Conservation (phyloP, 495 filamentous ascomycete genomes). For the Aspergillus asperescens region DNA sequence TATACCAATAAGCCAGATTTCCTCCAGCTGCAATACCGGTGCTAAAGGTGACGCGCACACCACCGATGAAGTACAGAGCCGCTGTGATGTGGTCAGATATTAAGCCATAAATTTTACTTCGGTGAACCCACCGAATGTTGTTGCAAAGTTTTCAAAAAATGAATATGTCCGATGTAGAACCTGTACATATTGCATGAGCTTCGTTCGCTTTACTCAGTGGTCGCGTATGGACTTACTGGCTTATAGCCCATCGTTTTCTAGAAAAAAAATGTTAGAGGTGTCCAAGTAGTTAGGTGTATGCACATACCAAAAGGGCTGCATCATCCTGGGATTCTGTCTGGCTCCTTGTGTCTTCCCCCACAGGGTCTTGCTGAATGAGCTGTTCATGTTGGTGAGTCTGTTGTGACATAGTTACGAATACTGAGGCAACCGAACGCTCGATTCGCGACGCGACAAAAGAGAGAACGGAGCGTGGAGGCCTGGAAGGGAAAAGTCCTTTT, state of each 20-base stretch:
- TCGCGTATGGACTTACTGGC: constrained; percentile 31
- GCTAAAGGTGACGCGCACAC: constrained; percentile 51
- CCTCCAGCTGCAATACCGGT: constrained; percentile 54
- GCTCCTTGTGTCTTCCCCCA: constrained; percentile 27
- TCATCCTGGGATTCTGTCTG: constrained; percentile 36
- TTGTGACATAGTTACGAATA: not conserved
- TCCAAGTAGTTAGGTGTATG: not conserved
- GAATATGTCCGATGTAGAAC: constrained; percentile 45
- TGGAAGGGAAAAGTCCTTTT: constrained; percentile 11
- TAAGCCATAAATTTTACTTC: not conserved
- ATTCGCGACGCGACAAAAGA: not conserved
- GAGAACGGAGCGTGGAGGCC: not conserved
- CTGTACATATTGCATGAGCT: constrained; percentile 21
- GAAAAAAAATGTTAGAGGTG: constrained; percentile 16
- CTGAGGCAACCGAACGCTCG: not conserved
- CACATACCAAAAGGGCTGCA: constrained; percentile 39
- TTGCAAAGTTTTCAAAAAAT: constrained; percentile 51
- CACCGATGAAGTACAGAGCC: constrained; percentile 53
- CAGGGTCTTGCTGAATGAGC: constrained; percentile 25
- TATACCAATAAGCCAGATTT: constrained; percentile 50
- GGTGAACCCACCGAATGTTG: constrained; percentile 44
- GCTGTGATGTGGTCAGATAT: constrained; percentile 25
- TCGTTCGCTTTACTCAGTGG: not conserved
- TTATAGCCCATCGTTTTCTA: constrained; percentile 47
- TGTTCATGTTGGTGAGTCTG: constrained; percentile 23